A percentile compares a stretch with the other conserved stretches of the same genome.
These are phyloP conservation scores for Sapria himalayana DNA, from an alignment of 345 rosid genomes.

Conservation along the genomic window DNA sequence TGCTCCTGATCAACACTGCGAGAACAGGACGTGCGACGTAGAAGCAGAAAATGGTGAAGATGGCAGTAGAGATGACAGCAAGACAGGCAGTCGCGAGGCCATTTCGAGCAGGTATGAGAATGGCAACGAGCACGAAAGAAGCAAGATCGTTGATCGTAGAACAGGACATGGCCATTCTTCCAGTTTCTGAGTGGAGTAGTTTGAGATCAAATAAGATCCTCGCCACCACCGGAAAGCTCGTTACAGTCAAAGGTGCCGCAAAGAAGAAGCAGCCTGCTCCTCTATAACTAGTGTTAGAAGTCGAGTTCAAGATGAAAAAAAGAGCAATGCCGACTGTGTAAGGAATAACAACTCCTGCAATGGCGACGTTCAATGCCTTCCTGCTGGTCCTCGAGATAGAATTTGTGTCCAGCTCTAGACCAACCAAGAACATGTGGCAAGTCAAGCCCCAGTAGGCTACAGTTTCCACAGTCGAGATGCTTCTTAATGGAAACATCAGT, in stretches of 20 bases:
- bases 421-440: conserved; percentile 37
- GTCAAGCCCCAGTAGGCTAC: conserved; percentile 24
- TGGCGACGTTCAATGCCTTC: conserved; percentile 16
- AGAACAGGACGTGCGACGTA: conserved; percentile 10
- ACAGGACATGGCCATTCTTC: conserved; percentile 8
- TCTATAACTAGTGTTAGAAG: neutral
- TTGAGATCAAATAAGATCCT: conserved; percentile 9
- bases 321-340: conserved; percentile 14
- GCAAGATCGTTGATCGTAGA: conserved; percentile 9
- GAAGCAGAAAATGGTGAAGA: conserved; percentile 7
- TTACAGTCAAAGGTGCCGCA: conserved; percentile 7
- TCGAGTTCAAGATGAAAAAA: conserved; percentile 8
- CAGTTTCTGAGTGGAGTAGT: conserved; percentile 14
- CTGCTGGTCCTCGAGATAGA: conserved; percentile 13
- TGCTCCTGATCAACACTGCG: conserved; percentile 4
- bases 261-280: conserved; percentile 2
- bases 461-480: conserved; percentile 21
- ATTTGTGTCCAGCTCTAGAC: conserved; percentile 35
- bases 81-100: neutral
- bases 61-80: neutral
- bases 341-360: conserved; percentile 18
- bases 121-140: conserved; percentile 10
- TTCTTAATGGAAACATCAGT: conserved; percentile 11
- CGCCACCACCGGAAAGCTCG: conserved; percentile 13
- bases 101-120: neutral